Evolutionary conservation across 2,329 filamentous ascomycete genomes (phyloP), one percentile per base, ranked within the genome.

Genomic region (Elsinoe ampelina): DNA sequence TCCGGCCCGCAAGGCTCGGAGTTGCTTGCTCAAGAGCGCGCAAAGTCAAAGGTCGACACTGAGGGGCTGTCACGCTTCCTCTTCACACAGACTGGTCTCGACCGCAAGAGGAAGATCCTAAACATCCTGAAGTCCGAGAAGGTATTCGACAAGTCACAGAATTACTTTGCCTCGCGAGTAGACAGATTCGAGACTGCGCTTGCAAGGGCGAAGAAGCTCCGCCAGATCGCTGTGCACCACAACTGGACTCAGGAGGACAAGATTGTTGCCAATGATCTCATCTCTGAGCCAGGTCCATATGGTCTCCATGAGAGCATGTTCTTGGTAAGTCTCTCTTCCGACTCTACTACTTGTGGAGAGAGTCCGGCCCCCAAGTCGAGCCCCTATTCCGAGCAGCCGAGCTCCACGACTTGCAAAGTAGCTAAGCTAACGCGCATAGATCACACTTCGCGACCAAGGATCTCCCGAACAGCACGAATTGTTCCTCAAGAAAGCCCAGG

Each of bases 141-240:
- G 54, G 78, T 89, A 57, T 90, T 91, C 63, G 84, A 90, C 71
- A 91, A 90, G 73, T 82, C 82, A 2, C 82, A 86, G 61, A 89
- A 89, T 67, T 88, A 89, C 72, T 87, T 87, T 68, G 78, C 81
- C 62, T 85, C 86, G 41, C 76, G 87, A 43, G 77, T 81, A 22
- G 84, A 87, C 60, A 79, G 83, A 50, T 83, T 90, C 64, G 80
- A 87, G 66, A 80, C 79, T 34, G 80, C 87, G 1, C 75, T 92
- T 57, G 85, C 81, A 5, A 77, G 86, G 58, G 85, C 78, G 47
- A 91, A 91, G 77, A 79, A 79, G 52, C 71, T 91, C 63, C 80
- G 82, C 57, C 81, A 85, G 64, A 73, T 92, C 58, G 76, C 80
- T 30, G 77, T 80, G 55, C 72, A 86, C 72, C 77, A 89, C 70